Evolutionary conservation across 2,329 filamentous ascomycete genomes (phyloP).

Genomic region (Mycosphaerella arachidis): DNA sequence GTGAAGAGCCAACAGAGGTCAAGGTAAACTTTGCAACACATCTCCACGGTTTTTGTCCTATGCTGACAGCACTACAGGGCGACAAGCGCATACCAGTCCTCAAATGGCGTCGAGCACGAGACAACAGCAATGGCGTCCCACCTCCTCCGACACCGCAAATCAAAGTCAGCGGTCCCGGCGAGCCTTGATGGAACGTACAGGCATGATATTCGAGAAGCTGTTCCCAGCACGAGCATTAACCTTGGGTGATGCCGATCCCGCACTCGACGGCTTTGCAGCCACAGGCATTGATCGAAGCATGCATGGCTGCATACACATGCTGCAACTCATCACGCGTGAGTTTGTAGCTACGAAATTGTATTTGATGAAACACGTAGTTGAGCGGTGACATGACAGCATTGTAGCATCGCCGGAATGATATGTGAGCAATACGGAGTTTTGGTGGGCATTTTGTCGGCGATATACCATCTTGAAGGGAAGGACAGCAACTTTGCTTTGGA

Average conservation of each 20-base stretch:
- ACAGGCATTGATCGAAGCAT: too few relatives aligned
- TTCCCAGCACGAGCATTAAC: neutral
- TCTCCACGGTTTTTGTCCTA: neutral
- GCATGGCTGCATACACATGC: neutral
- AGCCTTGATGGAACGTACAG: constrained; percentile 26
- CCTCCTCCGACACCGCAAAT: constrained; percentile 36
- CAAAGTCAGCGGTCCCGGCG: constrained; percentile 37
- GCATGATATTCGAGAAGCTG: neutral
- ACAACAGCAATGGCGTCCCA: constrained; percentile 31
- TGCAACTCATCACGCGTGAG: neutral
- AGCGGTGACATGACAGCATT: neutral
- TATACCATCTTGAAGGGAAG: neutral
- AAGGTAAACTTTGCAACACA: constrained; percentile 25
- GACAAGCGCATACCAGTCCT: constrained; percentile 36
- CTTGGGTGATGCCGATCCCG: neutral
- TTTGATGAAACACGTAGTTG: neutral
- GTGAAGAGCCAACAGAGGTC: constrained; percentile 36
- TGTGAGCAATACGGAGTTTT: neutral
- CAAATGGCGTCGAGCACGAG: constrained; percentile 33
- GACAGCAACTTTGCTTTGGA: neutral
- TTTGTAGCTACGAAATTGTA: neutral
- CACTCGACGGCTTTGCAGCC: too few relatives aligned
- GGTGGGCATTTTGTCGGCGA: neutral
- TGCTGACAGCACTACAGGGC: constrained; percentile 24
- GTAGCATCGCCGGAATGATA: neutral